Conservation (phyloP, 345 rosid species). For the Camelina neglecta region DNA sequence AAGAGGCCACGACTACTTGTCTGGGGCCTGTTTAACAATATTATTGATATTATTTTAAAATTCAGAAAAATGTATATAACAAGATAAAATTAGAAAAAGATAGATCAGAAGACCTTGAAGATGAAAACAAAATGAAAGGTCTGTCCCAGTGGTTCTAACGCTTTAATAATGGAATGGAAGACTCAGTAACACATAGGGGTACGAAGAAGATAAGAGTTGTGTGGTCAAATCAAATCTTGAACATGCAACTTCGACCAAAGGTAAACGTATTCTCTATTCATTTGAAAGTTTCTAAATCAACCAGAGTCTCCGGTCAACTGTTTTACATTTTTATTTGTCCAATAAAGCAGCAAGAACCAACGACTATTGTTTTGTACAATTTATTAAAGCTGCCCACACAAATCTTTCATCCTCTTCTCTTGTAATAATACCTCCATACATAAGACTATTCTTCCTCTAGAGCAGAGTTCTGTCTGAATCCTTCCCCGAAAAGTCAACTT, state of each 20-base stretch:
- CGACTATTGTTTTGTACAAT: constrained; percentile 32
- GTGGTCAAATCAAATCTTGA: constrained; percentile 34
- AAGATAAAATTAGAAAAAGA: not conserved
- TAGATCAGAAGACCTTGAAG: not conserved
- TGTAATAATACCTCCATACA: constrained; percentile 6
- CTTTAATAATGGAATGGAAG: constrained; percentile 17
- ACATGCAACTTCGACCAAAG: constrained; percentile 33
- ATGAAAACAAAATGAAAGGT: constrained; percentile 14
- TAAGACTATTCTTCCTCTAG: constrained; percentile 21
- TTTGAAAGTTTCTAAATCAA: constrained; percentile 30
- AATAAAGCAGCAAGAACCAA: constrained; percentile 37
- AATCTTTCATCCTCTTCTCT: constrained; percentile 30
- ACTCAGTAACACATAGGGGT: not conserved
- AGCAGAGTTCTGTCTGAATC: constrained; percentile 29
- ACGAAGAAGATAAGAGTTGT: constrained; percentile 9
- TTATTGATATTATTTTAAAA: not conserved
- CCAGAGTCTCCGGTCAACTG: constrained; percentile 41
- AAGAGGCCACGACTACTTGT: not conserved
- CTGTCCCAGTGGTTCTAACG: constrained; percentile 1
- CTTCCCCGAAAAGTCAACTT: constrained; percentile 39
- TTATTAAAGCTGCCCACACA: constrained; percentile 24
- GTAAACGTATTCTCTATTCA: constrained; percentile 24
- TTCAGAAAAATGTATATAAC: not conserved
- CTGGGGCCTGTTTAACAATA: not conserved
- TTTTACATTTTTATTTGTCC: not conserved